Evolutionary conservation across 1,284 basidiomycete genomes (phyloP).

Genomic region (Phellinidium pouzarii): DNA sequence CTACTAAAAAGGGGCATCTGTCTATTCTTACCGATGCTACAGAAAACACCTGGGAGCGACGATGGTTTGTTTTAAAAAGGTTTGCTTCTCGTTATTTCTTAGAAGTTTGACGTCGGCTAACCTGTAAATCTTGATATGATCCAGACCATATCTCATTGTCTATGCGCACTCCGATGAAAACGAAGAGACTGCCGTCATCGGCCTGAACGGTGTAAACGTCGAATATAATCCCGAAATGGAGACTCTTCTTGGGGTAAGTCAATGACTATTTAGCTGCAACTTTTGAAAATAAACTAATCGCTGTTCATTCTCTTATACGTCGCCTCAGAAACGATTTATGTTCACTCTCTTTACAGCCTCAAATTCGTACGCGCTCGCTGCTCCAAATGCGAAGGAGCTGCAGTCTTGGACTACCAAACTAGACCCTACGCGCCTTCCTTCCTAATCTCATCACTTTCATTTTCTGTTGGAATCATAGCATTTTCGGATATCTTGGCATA

Average conservation of each 20-base stretch:
- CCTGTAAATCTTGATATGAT: slow-evolving; percentile 11
- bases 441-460: slow-evolving; percentile 19
- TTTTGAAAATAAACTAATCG: slow-evolving; percentile 16
- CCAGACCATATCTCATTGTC: slow-evolving; percentile 84
- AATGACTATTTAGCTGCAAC: background rate
- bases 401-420: slow-evolving; percentile 77
- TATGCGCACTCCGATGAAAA: slow-evolving; percentile 77
- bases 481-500: background rate
- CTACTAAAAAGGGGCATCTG: slow-evolving; percentile 81
- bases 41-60: slow-evolving; percentile 73
- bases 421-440: slow-evolving; percentile 59
- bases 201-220: slow-evolving; percentile 78
- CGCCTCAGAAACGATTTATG: slow-evolving; percentile 64
- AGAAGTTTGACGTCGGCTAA: background rate
- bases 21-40: slow-evolving; percentile 75
- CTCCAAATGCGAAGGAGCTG: slow-evolving; percentile 73
- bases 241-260: slow-evolving; percentile 72
- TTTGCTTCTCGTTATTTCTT: slow-evolving; percentile 28
- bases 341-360: slow-evolving; percentile 87
- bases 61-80: slow-evolving; percentile 89
- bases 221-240: slow-evolving; percentile 86
- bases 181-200: slow-evolving; percentile 81
- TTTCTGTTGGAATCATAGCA: background rate
- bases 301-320: no score
- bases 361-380: slow-evolving; percentile 84